These are phyloP conservation scores for Thymus mandschuricus DNA, from an alignment of 257 asterid genomes.

Conservation along the genomic window DNA sequence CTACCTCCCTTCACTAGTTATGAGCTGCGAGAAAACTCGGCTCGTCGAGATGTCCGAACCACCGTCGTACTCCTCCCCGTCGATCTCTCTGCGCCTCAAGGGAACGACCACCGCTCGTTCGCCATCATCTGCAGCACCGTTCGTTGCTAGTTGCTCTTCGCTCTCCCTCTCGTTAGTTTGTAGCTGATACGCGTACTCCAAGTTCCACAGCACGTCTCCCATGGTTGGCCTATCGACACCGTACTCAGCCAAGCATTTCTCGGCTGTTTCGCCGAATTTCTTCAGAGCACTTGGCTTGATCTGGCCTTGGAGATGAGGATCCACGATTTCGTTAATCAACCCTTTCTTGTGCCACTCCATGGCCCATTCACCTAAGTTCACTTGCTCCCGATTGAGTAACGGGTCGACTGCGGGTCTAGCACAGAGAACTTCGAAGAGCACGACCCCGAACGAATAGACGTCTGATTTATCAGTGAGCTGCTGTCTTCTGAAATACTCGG, in stretches of 20 bases:
- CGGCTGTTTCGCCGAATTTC: conserved; percentile 66
- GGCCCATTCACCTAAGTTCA: conserved; percentile 76
- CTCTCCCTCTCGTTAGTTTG: conserved; percentile 48
- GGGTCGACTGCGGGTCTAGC: conserved; percentile 79
- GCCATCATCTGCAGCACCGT: conserved; percentile 21
- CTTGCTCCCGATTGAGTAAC: conserved; percentile 55
- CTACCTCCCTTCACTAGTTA: conserved; percentile 71
- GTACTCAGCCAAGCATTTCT: conserved; percentile 71
- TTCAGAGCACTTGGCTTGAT: conserved; percentile 53
- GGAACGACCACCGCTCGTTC: conserved; percentile 33
- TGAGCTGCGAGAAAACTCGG: conserved; percentile 79
- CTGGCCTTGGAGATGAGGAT: conserved; percentile 45
- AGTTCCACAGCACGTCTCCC: conserved; percentile 84
- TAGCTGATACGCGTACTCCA: conserved; percentile 72
- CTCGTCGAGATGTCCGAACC: conserved; percentile 60
- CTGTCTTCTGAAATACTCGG: conserved; percentile 70
- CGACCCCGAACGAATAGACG: conserved; percentile 78
- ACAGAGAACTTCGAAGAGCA: conserved; percentile 69
- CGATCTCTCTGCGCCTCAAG: conserved; percentile 7
- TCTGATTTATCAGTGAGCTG: conserved; percentile 81
- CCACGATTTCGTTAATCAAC: conserved; percentile 54
- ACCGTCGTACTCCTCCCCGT: conserved; percentile 39
- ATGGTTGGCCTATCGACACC: conserved; percentile 78
- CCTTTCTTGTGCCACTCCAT: conserved; percentile 71
- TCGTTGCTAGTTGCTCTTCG: conserved; percentile 26